Evolutionary conservation across 768 basidiomycete genomes (phyloP).

Genomic region (Termitomyces bulborhizus): DNA sequence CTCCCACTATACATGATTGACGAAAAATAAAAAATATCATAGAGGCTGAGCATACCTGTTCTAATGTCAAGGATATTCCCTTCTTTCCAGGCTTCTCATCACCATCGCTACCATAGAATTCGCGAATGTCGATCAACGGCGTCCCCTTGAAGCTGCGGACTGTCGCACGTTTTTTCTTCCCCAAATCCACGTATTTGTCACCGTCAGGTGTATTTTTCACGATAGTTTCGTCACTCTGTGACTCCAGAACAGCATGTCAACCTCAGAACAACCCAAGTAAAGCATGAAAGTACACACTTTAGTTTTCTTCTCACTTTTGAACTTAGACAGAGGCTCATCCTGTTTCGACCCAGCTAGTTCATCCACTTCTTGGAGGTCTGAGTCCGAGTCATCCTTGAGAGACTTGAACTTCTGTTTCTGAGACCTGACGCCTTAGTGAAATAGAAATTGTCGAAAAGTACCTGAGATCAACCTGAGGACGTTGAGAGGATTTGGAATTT

Average conservation of each 20-base stretch:
- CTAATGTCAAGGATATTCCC: conserved; percentile 59
- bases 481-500: conserved; percentile 1
- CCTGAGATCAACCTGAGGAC: conserved; percentile 1
- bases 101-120: conserved; percentile 51
- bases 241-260: not conserved
- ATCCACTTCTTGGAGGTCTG: conserved; percentile 16
- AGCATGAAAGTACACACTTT: not conserved
- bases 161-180: conserved; percentile 65
- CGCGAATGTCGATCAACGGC: conserved; percentile 63
- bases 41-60: conserved; percentile 44
- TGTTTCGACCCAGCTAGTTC: not conserved
- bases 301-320: conserved; percentile 18
- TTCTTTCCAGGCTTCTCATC: conserved; percentile 78
- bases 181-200: conserved; percentile 60
- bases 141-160: conserved; percentile 47
- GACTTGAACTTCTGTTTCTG: conserved; percentile 4
- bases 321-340: conserved; percentile 21
- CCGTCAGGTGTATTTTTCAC: conserved; percentile 26
- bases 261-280: not conserved
- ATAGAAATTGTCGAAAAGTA: not conserved
- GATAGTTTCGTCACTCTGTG: conserved; percentile 14
- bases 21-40: not conserved
- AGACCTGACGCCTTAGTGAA: conserved; percentile 3
- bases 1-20: conserved; percentile 43
- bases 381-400: conserved; percentile 11